phyloP scores from a whole-genome alignment of 2,329 filamentous ascomycete species.

The Botrytis aclada region DNA sequence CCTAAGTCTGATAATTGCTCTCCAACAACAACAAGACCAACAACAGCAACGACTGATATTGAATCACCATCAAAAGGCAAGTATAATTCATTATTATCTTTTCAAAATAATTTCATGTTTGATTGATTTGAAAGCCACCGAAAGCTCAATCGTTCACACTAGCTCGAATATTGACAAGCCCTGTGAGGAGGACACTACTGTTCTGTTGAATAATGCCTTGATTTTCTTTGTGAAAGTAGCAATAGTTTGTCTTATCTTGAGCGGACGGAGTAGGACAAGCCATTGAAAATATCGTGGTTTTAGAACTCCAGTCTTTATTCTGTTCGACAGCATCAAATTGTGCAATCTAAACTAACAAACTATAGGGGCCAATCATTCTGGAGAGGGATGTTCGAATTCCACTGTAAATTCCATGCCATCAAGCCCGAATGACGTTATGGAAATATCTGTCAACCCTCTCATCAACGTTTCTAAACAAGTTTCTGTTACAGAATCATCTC shows the following conservation, averaged over 20 bases:
- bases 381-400: background rate
- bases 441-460: background rate
- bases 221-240: background rate
- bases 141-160: background rate
- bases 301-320: too few relatives aligned
- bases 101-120: background rate
- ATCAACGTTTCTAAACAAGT: background rate
- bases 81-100: background rate
- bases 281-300: background rate
- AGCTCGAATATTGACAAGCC: background rate
- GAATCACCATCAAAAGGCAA: background rate
- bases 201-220: background rate
- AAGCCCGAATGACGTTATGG: background rate
- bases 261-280: background rate
- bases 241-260: background rate
- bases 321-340: background rate
- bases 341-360: background rate
- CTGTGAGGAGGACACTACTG: background rate
- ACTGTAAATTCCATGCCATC: background rate
- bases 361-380: background rate
- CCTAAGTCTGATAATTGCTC: background rate
- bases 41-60: background rate
- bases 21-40: background rate
- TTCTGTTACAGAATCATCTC: background rate
- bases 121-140: background rate